Evolutionary conservation across 2,329 filamentous ascomycete species (phyloP), one percentile per base, ranked within the genome.

Genomic region (Aspergillus unguis): DNA sequence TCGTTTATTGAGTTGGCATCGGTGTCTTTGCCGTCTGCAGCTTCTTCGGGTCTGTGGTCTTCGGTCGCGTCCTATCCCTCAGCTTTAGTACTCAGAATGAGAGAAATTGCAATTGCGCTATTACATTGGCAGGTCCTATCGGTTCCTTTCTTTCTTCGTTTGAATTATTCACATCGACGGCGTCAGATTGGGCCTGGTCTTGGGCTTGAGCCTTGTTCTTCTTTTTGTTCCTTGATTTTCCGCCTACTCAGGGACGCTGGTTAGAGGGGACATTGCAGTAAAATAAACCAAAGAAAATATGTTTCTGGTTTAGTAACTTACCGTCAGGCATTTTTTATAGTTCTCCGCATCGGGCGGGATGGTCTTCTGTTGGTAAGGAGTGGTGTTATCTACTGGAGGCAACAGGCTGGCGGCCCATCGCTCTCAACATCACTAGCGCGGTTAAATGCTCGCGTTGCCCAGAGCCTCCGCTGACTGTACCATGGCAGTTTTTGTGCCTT

Each of bases 191-290:
- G 51, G 67, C 70, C 53, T 69, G 69, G 58, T 71, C 71, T 62
- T 78, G 80, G 51, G 67, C 70, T 53, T 69, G 69, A 58, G 71
- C 72, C 70, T 81, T 81, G 70, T 80, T 83, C 73, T 80, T 81
- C 66, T 79, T 82, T 68, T 76, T 80, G 65, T 77, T 81, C 72
- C 80, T 83, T 64, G 79, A 78, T 64, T 76, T 83, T 48, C 72
- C 63, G 61, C 71, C 73, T 75, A 58, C 55, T 62, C 57, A 48
- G 52, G 53, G 53, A 53, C 47, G 52, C 62, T 48, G 61, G 57
- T 43, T 36, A 46, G 38, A 52, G 42, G 26, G 36, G n/a, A 29
- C 10, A 44, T 48, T 28, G 43, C 43, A 40, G n/a, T 9, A 17
- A 26, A 44, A 37, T 9, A 25, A 29, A 29, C 26, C 10, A 5